Percentiles rank a stretch among this genome's conserved stretches.
These are phyloP conservation scores for Austroboletus niveus DNA, from an alignment of 1,284 basidiomycete genomes.

Conservation along the genomic window DNA sequence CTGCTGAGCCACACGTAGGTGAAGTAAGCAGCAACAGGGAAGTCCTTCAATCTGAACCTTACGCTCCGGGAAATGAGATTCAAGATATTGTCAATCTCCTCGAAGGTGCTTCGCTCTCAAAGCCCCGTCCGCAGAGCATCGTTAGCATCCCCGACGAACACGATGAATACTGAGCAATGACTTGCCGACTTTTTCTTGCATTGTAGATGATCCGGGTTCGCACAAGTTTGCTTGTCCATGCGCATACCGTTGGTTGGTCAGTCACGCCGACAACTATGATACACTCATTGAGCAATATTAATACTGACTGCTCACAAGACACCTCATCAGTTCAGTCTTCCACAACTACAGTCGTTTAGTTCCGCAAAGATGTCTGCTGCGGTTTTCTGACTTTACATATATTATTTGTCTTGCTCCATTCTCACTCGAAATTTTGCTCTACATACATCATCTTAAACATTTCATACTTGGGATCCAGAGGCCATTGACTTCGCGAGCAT, in stretches of 20 bases:
- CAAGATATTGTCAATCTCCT: constrained; percentile 67
- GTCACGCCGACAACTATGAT: constrained; percentile 2
- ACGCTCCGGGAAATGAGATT: constrained; percentile 39
- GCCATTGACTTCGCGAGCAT: constrained; percentile 9
- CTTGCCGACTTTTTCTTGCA: neutral
- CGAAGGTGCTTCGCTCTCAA: constrained; percentile 41
- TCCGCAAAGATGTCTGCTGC: constrained; percentile 23
- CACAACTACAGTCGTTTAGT: constrained; percentile 34
- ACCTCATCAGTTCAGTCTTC: constrained; percentile 22
- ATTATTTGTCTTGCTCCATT: constrained; percentile 19
- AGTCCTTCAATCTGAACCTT: constrained; percentile 14
- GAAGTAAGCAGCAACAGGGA: constrained; percentile 12
- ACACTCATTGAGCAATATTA: neutral
- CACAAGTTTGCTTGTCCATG: constrained; percentile 20
- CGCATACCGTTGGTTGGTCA: constrained; percentile 31
- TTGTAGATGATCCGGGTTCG: constrained; percentile 23
- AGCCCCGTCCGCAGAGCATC: constrained; percentile 43
- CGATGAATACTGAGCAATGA: constrained; percentile 22
- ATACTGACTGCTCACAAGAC: constrained; percentile 6
- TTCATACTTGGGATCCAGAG: constrained; percentile 8
- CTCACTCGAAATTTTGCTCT: constrained; percentile 9
- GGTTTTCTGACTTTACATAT: constrained; percentile 15
- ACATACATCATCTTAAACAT: neutral
- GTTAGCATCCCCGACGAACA: constrained; percentile 48
- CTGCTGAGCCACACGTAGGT: constrained; percentile 6